Conservation (phyloP, 306 rosid species). For the Pyrus bretschneideri region DNA sequence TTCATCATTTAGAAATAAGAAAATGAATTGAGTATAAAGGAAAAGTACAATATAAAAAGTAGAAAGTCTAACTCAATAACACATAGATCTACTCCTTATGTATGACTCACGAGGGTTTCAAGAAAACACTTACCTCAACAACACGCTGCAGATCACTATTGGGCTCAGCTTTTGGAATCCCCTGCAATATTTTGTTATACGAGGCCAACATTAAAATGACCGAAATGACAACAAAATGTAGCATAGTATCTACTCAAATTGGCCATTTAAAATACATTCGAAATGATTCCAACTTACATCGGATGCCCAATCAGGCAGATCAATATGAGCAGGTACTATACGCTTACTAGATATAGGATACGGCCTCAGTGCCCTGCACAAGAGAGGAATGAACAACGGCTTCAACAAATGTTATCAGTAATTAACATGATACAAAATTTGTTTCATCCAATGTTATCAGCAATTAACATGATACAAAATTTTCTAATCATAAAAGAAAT, state of each 20-base stretch:
- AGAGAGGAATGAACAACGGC: slow-evolving; percentile 10
- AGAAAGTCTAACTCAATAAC: neutral
- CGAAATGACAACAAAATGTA: neutral
- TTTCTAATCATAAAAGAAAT: neutral
- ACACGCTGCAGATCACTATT: slow-evolving; percentile 64
- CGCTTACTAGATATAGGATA: slow-evolving; percentile 68
- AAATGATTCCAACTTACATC: slow-evolving; percentile 48
- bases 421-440: neutral
- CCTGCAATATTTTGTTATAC: slow-evolving; percentile 32
- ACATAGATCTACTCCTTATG: neutral
- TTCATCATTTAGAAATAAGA: neutral
- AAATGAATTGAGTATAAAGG: neutral
- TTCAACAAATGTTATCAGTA: neutral
- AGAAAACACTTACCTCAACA: slow-evolving; percentile 58
- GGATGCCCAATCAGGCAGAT: slow-evolving; percentile 81
- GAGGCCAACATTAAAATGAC: neutral
- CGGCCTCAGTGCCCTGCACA: slow-evolving; percentile 63
- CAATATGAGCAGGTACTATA: slow-evolving; percentile 58
- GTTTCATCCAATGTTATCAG: too few species aligned
- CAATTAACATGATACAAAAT: neutral
- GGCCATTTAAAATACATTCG: neutral
- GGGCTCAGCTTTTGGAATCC: slow-evolving; percentile 79
- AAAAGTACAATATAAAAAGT: neutral
- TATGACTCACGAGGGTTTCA: neutral
- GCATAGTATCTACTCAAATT: neutral